These are phyloP conservation scores for Agaricus blazei DNA, from an alignment of 768 basidiomycete genomes.

Conservation along the genomic window DNA sequence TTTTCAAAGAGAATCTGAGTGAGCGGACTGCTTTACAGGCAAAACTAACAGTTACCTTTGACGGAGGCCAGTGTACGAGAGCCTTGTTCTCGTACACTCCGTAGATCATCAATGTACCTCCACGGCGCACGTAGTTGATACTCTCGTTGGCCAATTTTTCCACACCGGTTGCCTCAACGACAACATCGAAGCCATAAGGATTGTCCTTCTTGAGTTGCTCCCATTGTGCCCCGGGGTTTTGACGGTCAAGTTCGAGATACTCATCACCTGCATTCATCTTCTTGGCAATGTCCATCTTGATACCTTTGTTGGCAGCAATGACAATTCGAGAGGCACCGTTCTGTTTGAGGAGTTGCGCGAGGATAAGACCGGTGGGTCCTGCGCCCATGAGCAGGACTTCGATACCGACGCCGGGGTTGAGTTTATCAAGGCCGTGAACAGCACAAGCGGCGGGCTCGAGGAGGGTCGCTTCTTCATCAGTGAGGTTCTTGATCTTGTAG, in stretches of 20 bases:
- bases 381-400: slow-evolving; percentile 85
- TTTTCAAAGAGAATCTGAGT: neutral
- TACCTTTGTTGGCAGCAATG: slow-evolving; percentile 85
- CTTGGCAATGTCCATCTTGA: slow-evolving; percentile 86
- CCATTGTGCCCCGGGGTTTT: slow-evolving; percentile 76
- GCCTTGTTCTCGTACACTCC: slow-evolving; percentile 89
- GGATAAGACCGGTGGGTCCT: slow-evolving; percentile 87
- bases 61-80: slow-evolving; percentile 79
- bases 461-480: slow-evolving; percentile 83
- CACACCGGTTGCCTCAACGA: slow-evolving; percentile 64
- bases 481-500: slow-evolving; percentile 84
- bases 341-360: slow-evolving; percentile 82
- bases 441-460: slow-evolving; percentile 90
- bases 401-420: slow-evolving; percentile 74
- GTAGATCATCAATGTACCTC: slow-evolving; percentile 84
- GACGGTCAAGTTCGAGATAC: slow-evolving; percentile 80
- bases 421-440: slow-evolving; percentile 87
- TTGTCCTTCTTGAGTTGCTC: slow-evolving; percentile 72
- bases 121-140: slow-evolving; percentile 85
- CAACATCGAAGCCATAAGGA: slow-evolving; percentile 89
- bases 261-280: slow-evolving; percentile 76
- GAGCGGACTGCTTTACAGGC: neutral
- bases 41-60: slow-evolving; percentile 56
- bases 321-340: slow-evolving; percentile 81
- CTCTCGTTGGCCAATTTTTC: slow-evolving; percentile 84